Conservation (phyloP, 768 basidiomycete species). For the Mycena metata region DNA sequence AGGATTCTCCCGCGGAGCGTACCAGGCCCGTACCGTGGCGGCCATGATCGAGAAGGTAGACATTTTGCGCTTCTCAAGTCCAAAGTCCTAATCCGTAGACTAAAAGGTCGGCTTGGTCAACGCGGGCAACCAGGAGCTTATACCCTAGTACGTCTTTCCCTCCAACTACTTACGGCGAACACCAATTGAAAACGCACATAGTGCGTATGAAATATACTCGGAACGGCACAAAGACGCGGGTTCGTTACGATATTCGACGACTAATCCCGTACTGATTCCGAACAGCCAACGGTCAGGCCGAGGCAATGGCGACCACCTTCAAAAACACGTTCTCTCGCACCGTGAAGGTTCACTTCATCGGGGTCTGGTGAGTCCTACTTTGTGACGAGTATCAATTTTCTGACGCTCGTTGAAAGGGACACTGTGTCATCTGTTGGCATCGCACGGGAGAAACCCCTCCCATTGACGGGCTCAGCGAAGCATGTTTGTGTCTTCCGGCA, state of each 20-base stretch:
- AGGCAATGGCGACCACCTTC: slow-evolving; percentile 8
- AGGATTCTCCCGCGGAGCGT: slow-evolving; percentile 53
- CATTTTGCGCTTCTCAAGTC: not conserved
- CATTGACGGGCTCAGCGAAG: slow-evolving; percentile 5
- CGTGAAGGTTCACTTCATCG: slow-evolving; percentile 18
- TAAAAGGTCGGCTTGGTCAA: slow-evolving; percentile 53
- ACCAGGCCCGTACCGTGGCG: slow-evolving; percentile 48
- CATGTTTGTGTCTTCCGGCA: slow-evolving; percentile 25
- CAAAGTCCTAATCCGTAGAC: slow-evolving; percentile 8
- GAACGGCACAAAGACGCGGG: slow-evolving; percentile 7
- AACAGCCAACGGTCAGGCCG: not conserved
- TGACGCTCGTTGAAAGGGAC: not conserved
- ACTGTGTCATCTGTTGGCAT: slow-evolving; percentile 20
- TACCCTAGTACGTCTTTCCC: slow-evolving; percentile 48
- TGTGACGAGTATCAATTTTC: not conserved
- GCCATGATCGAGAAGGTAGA: slow-evolving; percentile 43
- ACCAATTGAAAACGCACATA: not conserved
- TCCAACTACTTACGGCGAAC: no score
- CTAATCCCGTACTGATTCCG: not conserved
- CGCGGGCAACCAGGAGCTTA: slow-evolving; percentile 54
- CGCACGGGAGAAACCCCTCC: slow-evolving; percentile 2
- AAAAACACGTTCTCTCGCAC: slow-evolving; percentile 9
- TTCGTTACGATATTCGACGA: no score
- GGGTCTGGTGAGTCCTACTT: slow-evolving; percentile 9
- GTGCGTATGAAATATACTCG: slow-evolving; percentile 24